Base-by-base conservation (phyloP, 805 yeast genomes). In the Candida saitoana region DNA sequence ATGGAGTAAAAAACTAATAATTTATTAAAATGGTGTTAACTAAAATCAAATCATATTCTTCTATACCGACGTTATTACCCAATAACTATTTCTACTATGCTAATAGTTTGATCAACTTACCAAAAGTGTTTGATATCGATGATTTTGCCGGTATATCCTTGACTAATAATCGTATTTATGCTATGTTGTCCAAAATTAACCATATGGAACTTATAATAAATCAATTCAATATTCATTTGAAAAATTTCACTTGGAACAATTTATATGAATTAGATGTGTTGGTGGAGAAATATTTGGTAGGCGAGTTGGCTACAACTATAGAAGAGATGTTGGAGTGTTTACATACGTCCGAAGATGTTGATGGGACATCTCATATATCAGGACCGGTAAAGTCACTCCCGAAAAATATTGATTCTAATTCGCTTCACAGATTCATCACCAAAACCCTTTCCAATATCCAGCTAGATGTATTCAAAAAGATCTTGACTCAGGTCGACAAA, bases 1-100 rank as follows among this genome's bases (percentile, higher is more conserved):
- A n/a, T n/a, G n/a, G n/a, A n/a, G n/a, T n/a, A n/a, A n/a, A n/a
- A n/a, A n/a, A n/a, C n/a, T n/a, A n/a, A n/a, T n/a, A n/a, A n/a
- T 22, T 22, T 22, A 7, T 22, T 22, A 7, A 9, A 7, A 29
- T 29, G 32, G 5, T 6, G n/a, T 12, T 29, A 12, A 9, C 32
- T 6, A 29, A 12, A 29, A 29, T 29, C 16, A 24, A 22, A 36
- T 36, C 38, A 4, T 27, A 36, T 11, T 20, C 38, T n/a, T 22
- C 31, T 7, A 9, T 36, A 36, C 32, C 32, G 12, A 29, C 32
- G 16, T 14, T 36, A 22, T 14, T 24, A 3, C 38, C 38, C 24
- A 36, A 24, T 11, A 43, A 43, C 30, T 42, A 46, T 20, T 29
- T 43, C 15, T 46, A 36, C 30, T 42, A 46, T 25, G 42, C 49